Evolutionary conservation across 2,329 filamentous ascomycete species (phyloP).

Genomic region (Ceratocystis variospora): DNA sequence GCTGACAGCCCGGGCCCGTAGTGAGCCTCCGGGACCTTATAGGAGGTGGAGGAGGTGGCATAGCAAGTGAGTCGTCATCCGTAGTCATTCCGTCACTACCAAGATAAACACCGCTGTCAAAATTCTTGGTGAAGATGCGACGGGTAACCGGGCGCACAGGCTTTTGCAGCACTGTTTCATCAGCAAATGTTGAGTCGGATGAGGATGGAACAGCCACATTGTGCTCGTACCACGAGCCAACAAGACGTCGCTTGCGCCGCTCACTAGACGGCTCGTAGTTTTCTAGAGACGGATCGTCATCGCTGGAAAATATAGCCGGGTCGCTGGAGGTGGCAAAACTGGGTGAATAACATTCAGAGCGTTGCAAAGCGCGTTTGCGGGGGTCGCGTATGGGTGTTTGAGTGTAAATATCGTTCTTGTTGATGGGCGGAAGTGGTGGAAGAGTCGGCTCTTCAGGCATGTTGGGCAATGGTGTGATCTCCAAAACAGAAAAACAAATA

Average conservation of each 20-base stretch:
- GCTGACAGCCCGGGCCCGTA: conserved; percentile 16
- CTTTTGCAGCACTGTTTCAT: conserved; percentile 24
- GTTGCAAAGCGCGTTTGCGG: conserved; percentile 29
- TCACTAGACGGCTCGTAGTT: conserved; percentile 41
- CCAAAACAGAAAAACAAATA: not conserved
- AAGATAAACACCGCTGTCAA: conserved; percentile 58
- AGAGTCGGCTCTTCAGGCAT: conserved; percentile 33
- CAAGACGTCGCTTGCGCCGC: conserved; percentile 46
- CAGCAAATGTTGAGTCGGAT: conserved; percentile 35
- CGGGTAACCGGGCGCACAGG: conserved; percentile 32
- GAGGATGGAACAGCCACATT: conserved; percentile 31
- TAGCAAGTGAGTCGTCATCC: conserved; percentile 6
- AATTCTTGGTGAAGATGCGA: conserved; percentile 42
- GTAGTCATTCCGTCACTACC: conserved; percentile 33
- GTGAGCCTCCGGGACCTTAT: conserved; percentile 8
- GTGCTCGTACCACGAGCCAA: conserved; percentile 56
- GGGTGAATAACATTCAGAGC: conserved; percentile 23
- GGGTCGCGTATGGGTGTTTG: conserved; percentile 26
- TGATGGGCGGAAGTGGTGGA: conserved; percentile 29
- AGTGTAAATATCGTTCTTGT: conserved; percentile 16
- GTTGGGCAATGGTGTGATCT: conserved; percentile 1
- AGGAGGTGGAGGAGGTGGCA: conserved; percentile 9
- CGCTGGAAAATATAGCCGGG: conserved; percentile 56
- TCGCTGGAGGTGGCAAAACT: conserved; percentile 51
- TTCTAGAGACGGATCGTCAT: conserved; percentile 53